Percentiles rank a stretch among this genome's conserved stretches.
These are phyloP conservation scores for Citrus hindsii DNA, from an alignment of 345 rosid species.

Conservation along the genomic window DNA sequence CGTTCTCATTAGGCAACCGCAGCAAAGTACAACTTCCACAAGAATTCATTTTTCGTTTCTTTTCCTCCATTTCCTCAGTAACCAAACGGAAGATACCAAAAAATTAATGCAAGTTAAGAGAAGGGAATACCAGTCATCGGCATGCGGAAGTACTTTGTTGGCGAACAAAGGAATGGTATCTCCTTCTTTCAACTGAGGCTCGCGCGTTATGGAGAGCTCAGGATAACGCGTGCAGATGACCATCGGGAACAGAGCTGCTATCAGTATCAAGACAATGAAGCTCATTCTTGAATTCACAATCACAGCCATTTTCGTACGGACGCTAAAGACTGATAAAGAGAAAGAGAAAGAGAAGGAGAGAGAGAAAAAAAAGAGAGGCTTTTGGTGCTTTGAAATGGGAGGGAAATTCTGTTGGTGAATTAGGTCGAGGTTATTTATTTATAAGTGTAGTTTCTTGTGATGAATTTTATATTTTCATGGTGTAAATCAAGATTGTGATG, in stretches of 20 bases:
- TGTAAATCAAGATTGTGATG: no score
- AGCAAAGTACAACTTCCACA: not conserved
- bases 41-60: not conserved
- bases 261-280: not conserved
- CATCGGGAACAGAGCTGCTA: not conserved
- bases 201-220: not conserved
- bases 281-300: no score
- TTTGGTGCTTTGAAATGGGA: not conserved
- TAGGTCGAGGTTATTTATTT: not conserved
- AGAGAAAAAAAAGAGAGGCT: not conserved
- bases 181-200: not conserved
- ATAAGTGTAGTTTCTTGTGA: no score
- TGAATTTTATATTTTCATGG: no score
- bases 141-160: not conserved
- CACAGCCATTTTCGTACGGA: no score
- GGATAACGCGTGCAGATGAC: not conserved
- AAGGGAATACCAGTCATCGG: not conserved
- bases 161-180: not conserved
- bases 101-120: not conserved
- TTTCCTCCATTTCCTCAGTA: not conserved
- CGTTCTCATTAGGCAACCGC: no score
- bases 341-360: no score
- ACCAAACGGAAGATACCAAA: not conserved
- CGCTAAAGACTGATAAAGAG: no score
- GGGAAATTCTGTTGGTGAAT: not conserved